Conservation (phyloP, 352 stramenopile species). For the Pythium phragmitis region DNA sequence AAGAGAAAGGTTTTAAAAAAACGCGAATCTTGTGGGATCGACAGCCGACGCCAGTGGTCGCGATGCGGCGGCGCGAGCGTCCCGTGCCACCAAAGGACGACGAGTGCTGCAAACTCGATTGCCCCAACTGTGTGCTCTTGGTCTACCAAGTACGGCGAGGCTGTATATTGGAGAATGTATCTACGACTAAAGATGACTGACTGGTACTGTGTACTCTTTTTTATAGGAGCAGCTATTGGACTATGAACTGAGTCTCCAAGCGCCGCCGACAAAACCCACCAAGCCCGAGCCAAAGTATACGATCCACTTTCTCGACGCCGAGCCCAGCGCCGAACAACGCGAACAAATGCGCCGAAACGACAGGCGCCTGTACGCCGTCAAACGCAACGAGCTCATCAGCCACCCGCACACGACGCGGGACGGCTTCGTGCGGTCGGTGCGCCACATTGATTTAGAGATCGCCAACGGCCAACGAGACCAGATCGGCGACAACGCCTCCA, state of each 20-base stretch:
- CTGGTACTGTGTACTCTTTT: not conserved
- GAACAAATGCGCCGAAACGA: constrained; percentile 39
- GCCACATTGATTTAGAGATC: constrained; percentile 66
- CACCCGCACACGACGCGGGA: constrained; percentile 52
- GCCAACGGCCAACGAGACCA: constrained; percentile 42
- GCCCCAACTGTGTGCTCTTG: constrained; percentile 84
- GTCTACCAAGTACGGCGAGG: constrained; percentile 57
- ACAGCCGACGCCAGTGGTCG: constrained; percentile 20
- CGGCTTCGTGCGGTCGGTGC: constrained; percentile 56
- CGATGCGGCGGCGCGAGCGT: constrained; percentile 42
- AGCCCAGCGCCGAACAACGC: constrained; percentile 24
- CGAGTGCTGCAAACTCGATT: constrained; percentile 84
- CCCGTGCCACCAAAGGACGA: constrained; percentile 70
- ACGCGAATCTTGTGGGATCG: not conserved
- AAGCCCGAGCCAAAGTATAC: constrained; percentile 43
- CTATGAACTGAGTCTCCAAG: constrained; percentile 64
- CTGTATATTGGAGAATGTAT: constrained; percentile 1
- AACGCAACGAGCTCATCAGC: constrained; percentile 62
- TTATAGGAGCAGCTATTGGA: constrained; percentile 78
- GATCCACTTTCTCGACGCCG: constrained; percentile 44
- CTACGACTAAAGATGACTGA: not conserved
- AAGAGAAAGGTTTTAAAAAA: not conserved
- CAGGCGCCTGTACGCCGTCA: constrained; percentile 46
- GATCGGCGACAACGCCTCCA: constrained; percentile 62
- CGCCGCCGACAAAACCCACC: constrained; percentile 22